Base-by-base conservation (phyloP, 257 asterid genomes). In the Jasminum sambac region DNA sequence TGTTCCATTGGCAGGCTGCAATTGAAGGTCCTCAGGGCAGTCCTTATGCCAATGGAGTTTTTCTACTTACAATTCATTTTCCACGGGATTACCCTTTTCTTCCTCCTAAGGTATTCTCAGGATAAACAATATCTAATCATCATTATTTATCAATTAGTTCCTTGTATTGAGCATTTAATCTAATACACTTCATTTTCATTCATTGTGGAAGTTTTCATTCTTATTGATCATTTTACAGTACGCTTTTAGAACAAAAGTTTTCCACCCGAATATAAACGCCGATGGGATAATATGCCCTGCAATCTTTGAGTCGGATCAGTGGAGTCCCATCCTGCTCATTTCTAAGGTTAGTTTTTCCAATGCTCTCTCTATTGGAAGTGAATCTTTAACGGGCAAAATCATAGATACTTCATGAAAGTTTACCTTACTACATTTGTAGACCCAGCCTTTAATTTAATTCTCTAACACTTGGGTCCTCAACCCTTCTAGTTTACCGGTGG, bases 1-100 rank as follows among this genome's bases (percentile, higher is more conserved):
- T 89, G 92, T 90, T 90, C 70, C 96, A 90, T 73, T 90, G 96
- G 96, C 95, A 90, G 81, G 95, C 96, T 41, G 88, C 36, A 86
- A 88, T 88, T 95, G n/a, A n/a, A n/a, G n/a, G 96, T 57, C 96
- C 96, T 44, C 79, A 90, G 39, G 96, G 86, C 73, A 90, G 95
- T 67, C 96, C 96, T 39, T 90, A 88, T 72, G 71, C 95, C 24
- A 91, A 95, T 62, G 96, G 96, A 14, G 95, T 87, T 65, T 87
- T 90, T 76, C 80, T 90, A 64, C 88, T 87, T 66, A 83, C 90
- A 68, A 87, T 87, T 68, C 96, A 87, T 82, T 89, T 89, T 74
- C 94, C 96, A 62, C 91, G 92, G 6, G 96, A 88, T 80, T 88
- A 90, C 72, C 96, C 96, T 24, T 90, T n/a, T n/a, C n/a, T n/a